Evolutionary conservation across 1,284 basidiomycete species (phyloP).

Genomic region (Mrakiaceae sp.): DNA sequence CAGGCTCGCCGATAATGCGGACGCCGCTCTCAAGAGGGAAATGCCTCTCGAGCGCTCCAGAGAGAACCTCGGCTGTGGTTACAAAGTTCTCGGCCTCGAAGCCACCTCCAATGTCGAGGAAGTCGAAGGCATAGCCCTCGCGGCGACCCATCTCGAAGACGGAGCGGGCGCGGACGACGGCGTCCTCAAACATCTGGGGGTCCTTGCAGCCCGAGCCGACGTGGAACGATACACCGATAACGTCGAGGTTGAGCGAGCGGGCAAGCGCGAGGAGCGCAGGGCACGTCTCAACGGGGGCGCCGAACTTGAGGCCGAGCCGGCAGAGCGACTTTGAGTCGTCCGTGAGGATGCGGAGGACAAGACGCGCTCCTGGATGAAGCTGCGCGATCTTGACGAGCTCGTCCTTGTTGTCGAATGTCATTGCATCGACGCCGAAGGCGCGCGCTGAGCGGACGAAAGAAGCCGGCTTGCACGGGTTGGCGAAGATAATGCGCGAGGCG

Average conservation of each 20-base stretch:
- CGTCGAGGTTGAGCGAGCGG: conserved; percentile 64
- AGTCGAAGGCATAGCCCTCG: conserved; percentile 67
- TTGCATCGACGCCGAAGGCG: conserved; percentile 66
- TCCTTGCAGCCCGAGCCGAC: conserved; percentile 97
- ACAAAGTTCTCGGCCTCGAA: conserved; percentile 88
- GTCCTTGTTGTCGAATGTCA: conserved; percentile 98
- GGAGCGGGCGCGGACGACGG: conserved; percentile 65
- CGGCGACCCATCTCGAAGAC: conserved; percentile 82
- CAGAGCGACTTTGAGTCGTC: conserved; percentile 94
- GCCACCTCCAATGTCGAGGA: conserved; percentile 91
- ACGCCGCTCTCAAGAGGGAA: conserved; percentile 69
- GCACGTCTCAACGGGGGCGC: conserved; percentile 76
- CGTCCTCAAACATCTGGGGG: conserved; percentile 77
- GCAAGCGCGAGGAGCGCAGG: conserved; percentile 71
- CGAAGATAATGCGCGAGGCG: conserved; percentile 73
- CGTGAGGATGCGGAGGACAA: conserved; percentile 88
- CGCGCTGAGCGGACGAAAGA: conserved; percentile 84
- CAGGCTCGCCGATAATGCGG: conserved; percentile 90
- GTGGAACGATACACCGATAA: conserved; percentile 95
- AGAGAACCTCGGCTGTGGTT: conserved; percentile 61
- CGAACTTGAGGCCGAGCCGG: conserved; percentile 90
- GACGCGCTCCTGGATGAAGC: conserved; percentile 67
- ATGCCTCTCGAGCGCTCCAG: conserved; percentile 59
- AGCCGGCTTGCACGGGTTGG: conserved; percentile 95
- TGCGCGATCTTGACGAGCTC: conserved; percentile 93